Evolutionary conservation across 805 yeast genomes (phyloP).

Genomic region (Starmera amethionina): DNA sequence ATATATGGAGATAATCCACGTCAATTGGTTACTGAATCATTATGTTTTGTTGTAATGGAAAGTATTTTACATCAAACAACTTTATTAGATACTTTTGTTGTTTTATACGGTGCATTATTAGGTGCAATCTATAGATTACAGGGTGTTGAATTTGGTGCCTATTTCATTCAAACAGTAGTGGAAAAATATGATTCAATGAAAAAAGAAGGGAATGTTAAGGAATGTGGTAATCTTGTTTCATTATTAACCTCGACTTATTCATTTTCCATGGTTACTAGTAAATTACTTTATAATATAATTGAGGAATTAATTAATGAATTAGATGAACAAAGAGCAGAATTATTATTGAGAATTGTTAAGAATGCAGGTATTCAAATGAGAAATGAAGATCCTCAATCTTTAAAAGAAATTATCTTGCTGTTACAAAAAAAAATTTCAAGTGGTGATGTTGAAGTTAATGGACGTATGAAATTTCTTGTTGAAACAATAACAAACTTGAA

Average conservation of each 20-base stretch:
- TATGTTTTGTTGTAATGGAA: slow-evolving; percentile 55
- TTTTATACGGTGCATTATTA: slow-evolving; percentile 68
- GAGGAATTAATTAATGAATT: slow-evolving; percentile 40
- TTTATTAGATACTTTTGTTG: slow-evolving; percentile 67
- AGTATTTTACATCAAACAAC: slow-evolving; percentile 56
- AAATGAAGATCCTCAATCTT: slow-evolving; percentile 78
- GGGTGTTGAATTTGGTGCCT: slow-evolving; percentile 88
- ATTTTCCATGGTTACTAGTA: slow-evolving; percentile 66
- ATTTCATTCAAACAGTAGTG: slow-evolving; percentile 68
- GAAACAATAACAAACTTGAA: slow-evolving; percentile 82
- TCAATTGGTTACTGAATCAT: slow-evolving; percentile 63
- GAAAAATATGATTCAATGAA: slow-evolving; percentile 48
- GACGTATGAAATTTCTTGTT: slow-evolving; percentile 73
- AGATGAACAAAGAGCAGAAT: slow-evolving; percentile 66
- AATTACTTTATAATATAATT: slow-evolving; percentile 70
- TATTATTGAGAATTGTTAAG: slow-evolving; percentile 60
- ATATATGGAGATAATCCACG: slow-evolving; percentile 63
- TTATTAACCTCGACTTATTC: slow-evolving; percentile 69
- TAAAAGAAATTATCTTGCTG: slow-evolving; percentile 64
- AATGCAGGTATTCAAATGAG: slow-evolving; percentile 80
- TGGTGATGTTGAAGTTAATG: slow-evolving; percentile 22
- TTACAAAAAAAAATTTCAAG: slow-evolving; percentile 33
- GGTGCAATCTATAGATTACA: slow-evolving; percentile 67
- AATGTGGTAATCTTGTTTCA: slow-evolving; percentile 58
- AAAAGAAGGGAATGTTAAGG: slow-evolving; percentile 32